phyloP scores from a whole-genome alignment of 495 filamentous ascomycete species.

The Barbatosphaeria neglecta region DNA sequence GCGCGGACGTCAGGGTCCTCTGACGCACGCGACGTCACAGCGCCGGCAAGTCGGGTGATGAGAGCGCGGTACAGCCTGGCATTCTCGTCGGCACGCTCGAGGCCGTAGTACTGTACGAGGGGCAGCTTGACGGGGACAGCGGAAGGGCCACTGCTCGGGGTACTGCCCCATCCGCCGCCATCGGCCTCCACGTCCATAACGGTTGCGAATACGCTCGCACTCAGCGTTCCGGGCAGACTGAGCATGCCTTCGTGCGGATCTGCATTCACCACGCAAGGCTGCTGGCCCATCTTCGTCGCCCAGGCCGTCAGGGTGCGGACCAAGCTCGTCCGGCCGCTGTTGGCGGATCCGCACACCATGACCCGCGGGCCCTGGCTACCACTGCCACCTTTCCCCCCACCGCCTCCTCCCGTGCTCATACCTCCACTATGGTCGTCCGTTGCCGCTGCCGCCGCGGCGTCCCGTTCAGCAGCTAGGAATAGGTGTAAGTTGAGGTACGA shows the following conservation, averaged over 20 bases:
- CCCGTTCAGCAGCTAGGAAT: conserved; percentile 58
- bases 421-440: no score
- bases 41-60: conserved; percentile 64
- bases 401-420: no score
- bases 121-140: conserved; percentile 82
- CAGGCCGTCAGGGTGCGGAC: conserved; percentile 72
- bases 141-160: conserved; percentile 81
- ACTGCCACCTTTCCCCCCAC: conserved; percentile 25
- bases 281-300: conserved; percentile 61
- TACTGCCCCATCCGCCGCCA: conserved; percentile 78
- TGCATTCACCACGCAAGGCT: conserved; percentile 75
- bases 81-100: conserved; percentile 64
- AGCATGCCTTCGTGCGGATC: conserved; percentile 82
- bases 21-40: conserved; percentile 65
- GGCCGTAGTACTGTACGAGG: conserved; percentile 81
- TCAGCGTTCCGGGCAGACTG: conserved; percentile 72
- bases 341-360: conserved; percentile 69
- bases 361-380: conserved; percentile 58
- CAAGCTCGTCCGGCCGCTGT: conserved; percentile 77
- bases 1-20: conserved; percentile 59
- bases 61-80: conserved; percentile 59
- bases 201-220: conserved; percentile 68
- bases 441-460: conserved; percentile 24
- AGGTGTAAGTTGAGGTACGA: conserved; percentile 81
- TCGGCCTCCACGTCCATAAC: conserved; percentile 61